Evolutionary conservation across 2,329 filamentous ascomycete species (phyloP).

Genomic region (Diaporthe helianthi): DNA sequence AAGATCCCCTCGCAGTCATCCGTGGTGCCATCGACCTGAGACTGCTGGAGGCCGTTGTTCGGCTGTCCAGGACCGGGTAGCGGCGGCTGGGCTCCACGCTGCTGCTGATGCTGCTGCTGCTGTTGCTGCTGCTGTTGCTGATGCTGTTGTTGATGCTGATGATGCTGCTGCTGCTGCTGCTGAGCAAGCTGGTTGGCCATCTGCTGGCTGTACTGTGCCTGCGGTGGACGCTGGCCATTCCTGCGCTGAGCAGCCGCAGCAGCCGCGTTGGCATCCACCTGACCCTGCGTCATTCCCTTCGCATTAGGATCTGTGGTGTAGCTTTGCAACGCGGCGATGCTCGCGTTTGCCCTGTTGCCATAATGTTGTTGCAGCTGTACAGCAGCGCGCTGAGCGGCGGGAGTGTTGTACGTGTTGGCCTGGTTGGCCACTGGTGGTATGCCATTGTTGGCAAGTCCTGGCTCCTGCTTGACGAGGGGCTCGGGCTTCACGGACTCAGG

Average conservation of each 20-base stretch:
- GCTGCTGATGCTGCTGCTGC: conserved; percentile 41
- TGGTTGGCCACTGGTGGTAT: conserved; percentile 41
- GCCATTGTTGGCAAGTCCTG: conserved; percentile 45
- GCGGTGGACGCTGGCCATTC: conserved; percentile 35
- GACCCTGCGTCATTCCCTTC: too few relatives aligned
- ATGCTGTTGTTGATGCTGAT: conserved; percentile 40
- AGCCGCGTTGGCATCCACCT: neutral
- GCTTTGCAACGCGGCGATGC: conserved; percentile 69
- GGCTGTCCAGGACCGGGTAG: conserved; percentile 41
- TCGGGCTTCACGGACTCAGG: conserved; percentile 58
- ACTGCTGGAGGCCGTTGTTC: conserved; percentile 49
- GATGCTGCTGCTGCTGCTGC: conserved; percentile 40
- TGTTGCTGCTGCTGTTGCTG: too few relatives aligned
- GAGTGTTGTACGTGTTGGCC: conserved; percentile 37
- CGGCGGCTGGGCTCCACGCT: conserved; percentile 33
- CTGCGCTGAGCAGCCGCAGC: conserved; percentile 35
- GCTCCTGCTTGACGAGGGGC: conserved; percentile 56
- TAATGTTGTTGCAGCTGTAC: conserved; percentile 66
- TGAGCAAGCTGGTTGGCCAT: conserved; percentile 43
- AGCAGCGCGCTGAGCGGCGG: conserved; percentile 62
- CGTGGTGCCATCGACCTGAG: conserved; percentile 79
- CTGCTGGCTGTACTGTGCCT: conserved; percentile 44
- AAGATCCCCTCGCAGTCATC: conserved; percentile 68
- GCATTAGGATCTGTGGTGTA: conserved; percentile 22
- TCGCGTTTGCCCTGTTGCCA: conserved; percentile 68